Evolutionary conservation across 2,329 filamentous ascomycete species (phyloP), one percentile per base, ranked within the genome.

Genomic region (Cladosporium sp.): DNA sequence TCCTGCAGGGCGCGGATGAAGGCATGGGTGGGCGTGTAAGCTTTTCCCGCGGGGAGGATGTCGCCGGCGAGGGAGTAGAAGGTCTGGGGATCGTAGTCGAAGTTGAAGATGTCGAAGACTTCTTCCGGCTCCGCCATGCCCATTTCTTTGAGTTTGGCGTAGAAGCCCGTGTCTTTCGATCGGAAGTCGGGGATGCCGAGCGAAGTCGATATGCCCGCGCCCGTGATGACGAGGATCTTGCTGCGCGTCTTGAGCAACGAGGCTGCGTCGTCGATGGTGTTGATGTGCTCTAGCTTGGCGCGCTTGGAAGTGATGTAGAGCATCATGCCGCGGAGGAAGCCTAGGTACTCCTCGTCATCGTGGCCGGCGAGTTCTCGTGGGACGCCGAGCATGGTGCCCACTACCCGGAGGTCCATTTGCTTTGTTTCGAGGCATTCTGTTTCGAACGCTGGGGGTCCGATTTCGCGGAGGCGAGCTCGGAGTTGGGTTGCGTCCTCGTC

Each of bases 131-230:
- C 93, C 69, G 82, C 87, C 67, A 88, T 83, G 7, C 92, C 93
- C 67, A 95, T 85, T 73, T 92, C 87, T 71, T 87, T 88, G 61
- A 98, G 83, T 75, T 93, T 90, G 55, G 92, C 89, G 80, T 98
- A 98, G 65, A 98, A 89, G 59, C 94, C 94, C 1, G 89, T 96
- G 73, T 92, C 91, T 78, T 95, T 95, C 62, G 93, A 97, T 70
- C 95, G 89, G 75, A 99, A 99, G 78, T 99, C 95, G 5, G 95
- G 95, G 67, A 99, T 98, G 67, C 95, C 95, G 23, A 99, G 87
- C 61, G 92, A 97, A 0, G 95, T 99, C 29, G 93, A 97, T 71
- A 99, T 98, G 70, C 95, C 95, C 21, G 95, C 95, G 61, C 95
- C 95, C 0, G 95, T 98, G 70, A 99, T 86, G 69, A 98, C 91